phyloP scores from a whole-genome alignment of 208 protist species.

The Trypanosoma boissoni region DNA sequence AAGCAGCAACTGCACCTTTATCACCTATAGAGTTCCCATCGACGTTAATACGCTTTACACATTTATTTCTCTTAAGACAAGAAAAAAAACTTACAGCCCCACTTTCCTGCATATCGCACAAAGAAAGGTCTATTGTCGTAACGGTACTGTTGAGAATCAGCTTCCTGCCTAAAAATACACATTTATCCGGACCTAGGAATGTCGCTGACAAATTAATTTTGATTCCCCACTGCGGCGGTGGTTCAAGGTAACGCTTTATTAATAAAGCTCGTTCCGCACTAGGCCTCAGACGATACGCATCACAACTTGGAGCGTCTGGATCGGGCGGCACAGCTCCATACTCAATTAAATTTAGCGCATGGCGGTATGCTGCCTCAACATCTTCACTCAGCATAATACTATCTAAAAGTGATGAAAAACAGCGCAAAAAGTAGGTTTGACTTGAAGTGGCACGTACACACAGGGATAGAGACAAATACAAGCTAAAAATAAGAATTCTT shows the following conservation, averaged over 20 bases:
- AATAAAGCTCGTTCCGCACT: conserved; percentile 45
- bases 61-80: conserved; percentile 37
- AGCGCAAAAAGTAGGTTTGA: conserved; percentile 14
- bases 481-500: background rate
- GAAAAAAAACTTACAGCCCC: conserved; percentile 44
- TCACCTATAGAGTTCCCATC: conserved; percentile 56
- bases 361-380: conserved; percentile 23
- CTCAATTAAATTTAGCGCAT: conserved; percentile 33
- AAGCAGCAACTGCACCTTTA: conserved; percentile 41
- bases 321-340: conserved; percentile 23
- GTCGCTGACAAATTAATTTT: conserved; percentile 40
- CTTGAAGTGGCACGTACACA: background rate
- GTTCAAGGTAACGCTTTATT: conserved; percentile 34
- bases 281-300: conserved; percentile 35
- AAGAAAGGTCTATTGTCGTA: conserved; percentile 49
- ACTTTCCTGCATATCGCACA: conserved; percentile 48
- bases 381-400: conserved; percentile 22
- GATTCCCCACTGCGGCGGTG: conserved; percentile 53
- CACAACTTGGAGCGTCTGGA: conserved; percentile 32
- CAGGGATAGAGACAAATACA: background rate
- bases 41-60: conserved; percentile 42
- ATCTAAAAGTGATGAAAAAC: conserved; percentile 26
- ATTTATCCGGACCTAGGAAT: conserved; percentile 49
- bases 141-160: conserved; percentile 50
- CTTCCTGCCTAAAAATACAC: conserved; percentile 33